Conservation (phyloP, 2,329 filamentous ascomycete species). For the Fusarium torulosum region DNA sequence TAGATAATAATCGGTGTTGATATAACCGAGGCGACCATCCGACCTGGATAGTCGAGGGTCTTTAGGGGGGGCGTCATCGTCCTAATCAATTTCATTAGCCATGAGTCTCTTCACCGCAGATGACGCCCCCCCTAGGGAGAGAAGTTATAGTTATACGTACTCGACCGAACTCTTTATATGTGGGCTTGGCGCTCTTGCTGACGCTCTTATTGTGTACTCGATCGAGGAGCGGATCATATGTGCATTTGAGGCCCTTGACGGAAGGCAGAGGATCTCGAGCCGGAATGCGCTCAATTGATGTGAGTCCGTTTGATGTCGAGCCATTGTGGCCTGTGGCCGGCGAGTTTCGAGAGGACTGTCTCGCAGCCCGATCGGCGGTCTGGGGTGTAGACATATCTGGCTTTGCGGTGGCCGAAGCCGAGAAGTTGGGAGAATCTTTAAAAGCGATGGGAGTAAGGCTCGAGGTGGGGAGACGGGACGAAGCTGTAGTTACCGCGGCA, state of each 20-base stretch:
- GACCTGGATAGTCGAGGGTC: conserved; percentile 83
- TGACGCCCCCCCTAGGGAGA: conserved; percentile 68
- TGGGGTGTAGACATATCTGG: conserved; percentile 67
- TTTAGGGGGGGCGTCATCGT: conserved; percentile 81
- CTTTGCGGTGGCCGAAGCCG: conserved; percentile 63
- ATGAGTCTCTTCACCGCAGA: conserved; percentile 63
- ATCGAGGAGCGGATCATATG: conserved; percentile 71
- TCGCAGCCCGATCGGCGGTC: conserved; percentile 56
- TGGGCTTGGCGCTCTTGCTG: conserved; percentile 69
- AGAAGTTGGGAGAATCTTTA: conserved; percentile 65
- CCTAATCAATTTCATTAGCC: conserved; percentile 75
- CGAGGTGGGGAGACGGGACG: conserved; percentile 59
- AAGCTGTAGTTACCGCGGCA: conserved; percentile 54
- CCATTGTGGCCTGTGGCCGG: conserved; percentile 50
- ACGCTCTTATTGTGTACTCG: conserved; percentile 62
- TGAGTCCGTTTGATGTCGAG: conserved; percentile 53
- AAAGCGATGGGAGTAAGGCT: conserved; percentile 65
- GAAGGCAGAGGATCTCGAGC: conserved; percentile 68
- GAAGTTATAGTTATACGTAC: conserved; percentile 69
- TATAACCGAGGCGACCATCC: conserved; percentile 73
- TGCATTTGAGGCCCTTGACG: conserved; percentile 69
- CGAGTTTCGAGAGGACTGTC: conserved; percentile 46
- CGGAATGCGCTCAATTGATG: conserved; percentile 59
- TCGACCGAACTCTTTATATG: conserved; percentile 73
- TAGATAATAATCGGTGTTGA: conserved; percentile 77